Evolutionary conservation across 768 basidiomycete species (phyloP), one percentile per base, ranked within the genome.

Genomic region (Trametes cinnabarina): DNA sequence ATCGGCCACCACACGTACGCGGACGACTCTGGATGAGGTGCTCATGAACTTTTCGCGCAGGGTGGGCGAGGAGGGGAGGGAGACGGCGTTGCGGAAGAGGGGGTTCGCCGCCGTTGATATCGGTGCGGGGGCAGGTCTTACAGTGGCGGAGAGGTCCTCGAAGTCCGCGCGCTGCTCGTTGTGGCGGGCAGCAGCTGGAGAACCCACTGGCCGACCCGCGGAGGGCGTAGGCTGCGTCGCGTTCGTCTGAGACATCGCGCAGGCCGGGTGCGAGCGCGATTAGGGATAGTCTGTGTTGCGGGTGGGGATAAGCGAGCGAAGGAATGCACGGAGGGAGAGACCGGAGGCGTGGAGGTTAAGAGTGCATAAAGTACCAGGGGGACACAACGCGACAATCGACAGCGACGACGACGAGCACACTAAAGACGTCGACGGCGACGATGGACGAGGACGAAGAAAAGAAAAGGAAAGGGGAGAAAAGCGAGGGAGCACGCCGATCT

Each of bases 61-160:
- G 28, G 54, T 47, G 35, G 54, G 54, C 12, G 54, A 55, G 28
- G 54, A 55, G 25, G 54, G 54, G 46, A 55, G 54, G 25, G 54
- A 55, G 54, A 55, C 46, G 25, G 54, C 54, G 54, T 55, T 55
- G 54, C 54, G 54, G 37, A 47, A 47, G 26, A 41, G 26, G 9
- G 54, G 35, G 46, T 22, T 46, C 7, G 46, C 46, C 17, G 23
- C 4, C 46, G 46, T 40, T n/a, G 54, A 39, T n/a, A 55, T 55
- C 44, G 54, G 54, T 10, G 54, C 54, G 26, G 54, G 54, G 32
- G 46, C 15, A 12, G 54, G 54, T 48, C 54, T 55, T n/a, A 55
- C 17, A 22, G 54, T 55, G 12, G 54, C 54, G 5, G 54, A 55
- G 26, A 55, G 46, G 54, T 55, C 54, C 3, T 35, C 37, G 46